Conservation (phyloP, 164 flowering plant species). For the Annona squamosa region DNA sequence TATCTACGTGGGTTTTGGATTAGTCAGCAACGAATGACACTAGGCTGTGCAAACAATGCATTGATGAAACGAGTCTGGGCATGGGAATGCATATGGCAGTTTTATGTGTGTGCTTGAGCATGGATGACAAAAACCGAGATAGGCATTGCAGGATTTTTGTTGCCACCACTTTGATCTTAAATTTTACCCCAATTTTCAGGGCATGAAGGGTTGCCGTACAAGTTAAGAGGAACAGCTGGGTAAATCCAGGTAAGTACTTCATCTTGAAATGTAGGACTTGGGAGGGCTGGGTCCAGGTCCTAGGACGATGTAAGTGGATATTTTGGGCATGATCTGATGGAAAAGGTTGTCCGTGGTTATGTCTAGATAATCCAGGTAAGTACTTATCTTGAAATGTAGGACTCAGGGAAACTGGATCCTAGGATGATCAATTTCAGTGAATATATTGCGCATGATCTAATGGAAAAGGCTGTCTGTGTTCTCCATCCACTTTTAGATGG, state of each 20-base stretch:
- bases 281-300: background rate
- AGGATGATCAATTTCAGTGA: background rate
- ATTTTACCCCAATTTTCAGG: slow-evolving; percentile 39
- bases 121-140: slow-evolving; percentile 2
- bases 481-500: too few species aligned
- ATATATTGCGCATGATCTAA: background rate
- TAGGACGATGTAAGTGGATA: background rate
- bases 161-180: slow-evolving; percentile 18
- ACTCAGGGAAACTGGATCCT: background rate
- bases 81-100: background rate
- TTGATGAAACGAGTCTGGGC: background rate
- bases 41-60: background rate
- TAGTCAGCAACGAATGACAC: background rate
- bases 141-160: slow-evolving; percentile 6
- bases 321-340: background rate
- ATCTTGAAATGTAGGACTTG: background rate
- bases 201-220: slow-evolving; percentile 18
- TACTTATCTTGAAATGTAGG: slow-evolving; percentile 6
- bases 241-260: slow-evolving; percentile 28
- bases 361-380: slow-evolving; percentile 25
- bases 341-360: background rate
- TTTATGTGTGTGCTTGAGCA: background rate
- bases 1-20: slow-evolving; percentile 4
- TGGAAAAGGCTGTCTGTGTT: background rate
- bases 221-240: slow-evolving; percentile 16